Conservation (phyloP, 2,329 filamentous ascomycete genomes). For the Fusarium globosum region DNA sequence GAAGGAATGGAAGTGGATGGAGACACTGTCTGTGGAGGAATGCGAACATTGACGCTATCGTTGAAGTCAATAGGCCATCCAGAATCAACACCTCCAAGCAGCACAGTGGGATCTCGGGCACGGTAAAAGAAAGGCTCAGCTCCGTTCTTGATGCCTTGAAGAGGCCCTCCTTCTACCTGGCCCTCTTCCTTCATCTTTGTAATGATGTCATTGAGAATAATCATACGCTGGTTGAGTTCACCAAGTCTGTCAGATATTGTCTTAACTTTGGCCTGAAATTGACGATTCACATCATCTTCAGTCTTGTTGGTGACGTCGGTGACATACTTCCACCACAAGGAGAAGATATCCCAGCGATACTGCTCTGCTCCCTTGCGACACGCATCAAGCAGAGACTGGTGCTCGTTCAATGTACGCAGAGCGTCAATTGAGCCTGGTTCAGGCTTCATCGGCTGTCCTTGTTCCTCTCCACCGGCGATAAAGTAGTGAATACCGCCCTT, state of each 20-base stretch:
- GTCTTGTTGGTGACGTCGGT: background rate
- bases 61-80: background rate
- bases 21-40: background rate
- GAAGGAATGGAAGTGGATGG: background rate
- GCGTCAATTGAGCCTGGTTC: background rate
- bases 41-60: background rate
- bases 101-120: background rate
- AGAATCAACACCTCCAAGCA: background rate
- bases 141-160: background rate
- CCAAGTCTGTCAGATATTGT: background rate
- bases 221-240: background rate
- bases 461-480: background rate
- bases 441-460: background rate
- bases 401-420: background rate
- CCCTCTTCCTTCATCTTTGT: background rate
- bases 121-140: background rate
- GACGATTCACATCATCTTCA: background rate
- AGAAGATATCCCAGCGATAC: background rate
- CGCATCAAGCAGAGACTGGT: background rate
- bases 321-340: background rate
- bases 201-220: background rate
- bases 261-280: background rate
- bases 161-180: background rate
- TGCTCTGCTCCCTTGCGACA: background rate
- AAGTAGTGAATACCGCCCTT: background rate